These are phyloP conservation scores for Mortierella sp. DNA, from an alignment of 371 early-diverging fungal genomes.

Conservation along the genomic window DNA sequence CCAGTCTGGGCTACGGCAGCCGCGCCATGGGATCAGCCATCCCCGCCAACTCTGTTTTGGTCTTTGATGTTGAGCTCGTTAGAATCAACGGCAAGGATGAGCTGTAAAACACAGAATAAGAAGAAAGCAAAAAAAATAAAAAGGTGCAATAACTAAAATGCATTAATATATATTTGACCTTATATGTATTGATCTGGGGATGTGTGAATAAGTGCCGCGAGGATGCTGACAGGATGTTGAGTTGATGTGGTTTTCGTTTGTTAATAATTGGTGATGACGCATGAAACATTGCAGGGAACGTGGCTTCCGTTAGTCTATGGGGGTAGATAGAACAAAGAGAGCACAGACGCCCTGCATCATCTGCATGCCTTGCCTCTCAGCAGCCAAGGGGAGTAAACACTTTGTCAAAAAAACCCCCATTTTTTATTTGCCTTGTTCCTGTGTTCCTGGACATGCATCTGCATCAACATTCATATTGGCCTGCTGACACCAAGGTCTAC, in stretches of 20 bases:
- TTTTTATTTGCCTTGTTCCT: not conserved
- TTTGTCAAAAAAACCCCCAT: too few species aligned
- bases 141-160: too few species aligned
- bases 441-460: not conserved
- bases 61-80: constrained; percentile 77
- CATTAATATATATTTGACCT: too few species aligned
- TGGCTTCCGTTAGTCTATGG: not conserved
- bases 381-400: too few species aligned
- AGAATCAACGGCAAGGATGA: constrained; percentile 65
- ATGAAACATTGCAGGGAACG: not conserved
- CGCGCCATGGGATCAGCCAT: constrained; percentile 70
- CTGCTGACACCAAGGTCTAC: not conserved
- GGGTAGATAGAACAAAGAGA: not conserved
- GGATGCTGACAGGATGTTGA: too few species aligned
- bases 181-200: too few species aligned
- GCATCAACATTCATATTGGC: not conserved
- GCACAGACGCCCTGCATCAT: not conserved
- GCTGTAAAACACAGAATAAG: constrained; percentile 23
- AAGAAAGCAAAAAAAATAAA: not conserved
- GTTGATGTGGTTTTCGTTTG: too few species aligned
- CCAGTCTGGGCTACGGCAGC: constrained; percentile 74
- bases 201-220: too few species aligned
- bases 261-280: not conserved
- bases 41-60: constrained; percentile 69
- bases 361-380: not conserved